A percentile compares a stretch with the other conserved stretches of the same genome.
These are phyloP conservation scores for Malassezia vespertilionis DNA, from an alignment of 1,284 basidiomycete species.

Conservation along the genomic window DNA sequence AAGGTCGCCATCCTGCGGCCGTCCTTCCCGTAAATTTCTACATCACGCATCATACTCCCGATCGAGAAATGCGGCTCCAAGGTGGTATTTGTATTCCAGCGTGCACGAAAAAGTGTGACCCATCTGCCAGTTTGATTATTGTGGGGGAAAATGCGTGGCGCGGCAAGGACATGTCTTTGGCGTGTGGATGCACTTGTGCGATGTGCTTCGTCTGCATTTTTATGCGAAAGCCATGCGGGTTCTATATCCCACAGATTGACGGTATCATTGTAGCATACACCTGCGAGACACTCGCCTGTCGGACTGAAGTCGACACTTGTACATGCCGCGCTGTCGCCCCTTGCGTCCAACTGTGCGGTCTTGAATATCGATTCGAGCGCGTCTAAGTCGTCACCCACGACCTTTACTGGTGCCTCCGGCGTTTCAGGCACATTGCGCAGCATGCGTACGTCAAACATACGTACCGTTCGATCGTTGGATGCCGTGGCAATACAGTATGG, in stretches of 20 bases:
- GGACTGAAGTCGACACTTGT: conserved; percentile 42
- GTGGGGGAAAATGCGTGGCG: conserved; percentile 26
- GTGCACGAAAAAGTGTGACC: conserved; percentile 43
- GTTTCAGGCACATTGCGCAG: conserved; percentile 22
- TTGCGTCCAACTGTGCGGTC: conserved; percentile 22
- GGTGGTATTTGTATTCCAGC: conserved; percentile 31
- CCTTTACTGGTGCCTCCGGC: conserved; percentile 24
- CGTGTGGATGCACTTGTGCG: background rate
- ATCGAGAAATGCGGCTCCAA: conserved; percentile 37
- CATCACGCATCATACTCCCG: conserved; percentile 38
- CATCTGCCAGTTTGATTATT: conserved; percentile 47
- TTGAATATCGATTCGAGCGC: conserved; percentile 20
- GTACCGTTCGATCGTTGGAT: conserved; percentile 37
- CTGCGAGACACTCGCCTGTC: conserved; percentile 30
- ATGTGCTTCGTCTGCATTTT: background rate
- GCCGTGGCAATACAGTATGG: conserved; percentile 40
- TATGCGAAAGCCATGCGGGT: conserved; percentile 3
- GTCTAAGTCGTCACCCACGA: conserved; percentile 26
- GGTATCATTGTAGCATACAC: conserved; percentile 39
- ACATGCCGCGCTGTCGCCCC: conserved; percentile 30
- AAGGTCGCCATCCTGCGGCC: conserved; percentile 30
- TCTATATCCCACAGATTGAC: conserved; percentile 28
- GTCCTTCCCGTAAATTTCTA: conserved; percentile 34
- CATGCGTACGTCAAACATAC: conserved; percentile 39
- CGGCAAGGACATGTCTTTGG: conserved; percentile 23